Evolutionary conservation across 169 alveolate genomes (phyloP), one percentile per base, ranked within the genome.

Genomic region (Plasmodium relictum): DNA sequence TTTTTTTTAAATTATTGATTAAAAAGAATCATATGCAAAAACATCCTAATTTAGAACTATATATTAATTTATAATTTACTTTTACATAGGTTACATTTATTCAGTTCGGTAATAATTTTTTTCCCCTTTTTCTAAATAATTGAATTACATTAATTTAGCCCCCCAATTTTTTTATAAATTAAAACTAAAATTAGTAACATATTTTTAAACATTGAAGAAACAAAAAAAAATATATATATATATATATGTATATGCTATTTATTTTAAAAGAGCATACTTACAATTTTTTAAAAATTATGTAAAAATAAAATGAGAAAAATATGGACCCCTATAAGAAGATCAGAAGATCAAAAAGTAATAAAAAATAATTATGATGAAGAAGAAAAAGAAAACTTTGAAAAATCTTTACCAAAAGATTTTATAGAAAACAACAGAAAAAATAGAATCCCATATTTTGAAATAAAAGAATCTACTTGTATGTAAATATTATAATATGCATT

Each of bases 241-340:
- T 3, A 20, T 18, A 78, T 61, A 24, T 45, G 9, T 24, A n/a
- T 63, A 41, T 62, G 37, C 7, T 61, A 12, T 18, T 16, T 18
- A 12, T 54, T 54, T 54, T 54, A 54, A 54, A 54, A n/a, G 3
- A 58, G n/a, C 4, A 37, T 45, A 8, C 18, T 50, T 20, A 70
- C 26, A 26, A 20, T 22, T 73, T 18, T 41, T 48, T 14, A 59
- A 56, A 24, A 45, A 74, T 7, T 45, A 73, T 39, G 69, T 24
- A 50, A 50, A 48, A 66, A 18, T 44, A 83, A 83, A 83, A 83
- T 83, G 91, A 83, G 91, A 71, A 83, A 83, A 83, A 54, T 83
- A 83, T 83, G 91, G 91, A 83, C 91, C 83, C 91, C 91, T 31
- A 83, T 83, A 83, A 83, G 91, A 83, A 83, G 91, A 83, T 22